Evolutionary conservation across 768 basidiomycete genomes (phyloP), one percentile per base, ranked within the genome.

Genomic region (Neoboletus magnificus): DNA sequence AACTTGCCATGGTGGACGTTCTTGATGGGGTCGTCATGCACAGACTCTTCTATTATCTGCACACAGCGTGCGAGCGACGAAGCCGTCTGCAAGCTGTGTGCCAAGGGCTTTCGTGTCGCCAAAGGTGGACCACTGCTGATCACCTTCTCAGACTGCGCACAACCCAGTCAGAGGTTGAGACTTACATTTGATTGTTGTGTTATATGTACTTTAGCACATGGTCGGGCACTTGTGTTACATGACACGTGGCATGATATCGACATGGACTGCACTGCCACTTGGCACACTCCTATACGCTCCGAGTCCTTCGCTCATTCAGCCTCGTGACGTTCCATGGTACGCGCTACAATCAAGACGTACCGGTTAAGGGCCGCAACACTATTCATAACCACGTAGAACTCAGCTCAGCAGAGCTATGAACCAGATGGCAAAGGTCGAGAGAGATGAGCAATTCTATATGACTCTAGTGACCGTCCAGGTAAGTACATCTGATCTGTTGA

Each of bases 261-360:
- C 22, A 35, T 22, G 23, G 15, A n/a, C 9, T 39, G 50, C 60
- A 66, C 66, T 20, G 66, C 66, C 65, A 62, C 52, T 27, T 36
- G 52, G 29, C 45, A 50, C 36, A 12, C 57, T 33, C 56, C 54
- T 56, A 16, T 44, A n/a, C 39, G 11, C 20, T 40, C 39, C 13
- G 5, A 11, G 29, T 1, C 30, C 35, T 41, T 37, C 4, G 23
- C 42, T 42, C 10, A 45, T 18, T 45, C 32, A 9, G 46, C 22
- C 20, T 23, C 23, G 22, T 22, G 10, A 23, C 22, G 23, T 35
- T 47, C n/a, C n/a, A 40, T 20, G 36, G 35, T 49, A 35, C 8
- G 48, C 7, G 7, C 15, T 48, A 48, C 12, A 25, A n/a, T 25
- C 44, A 12, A 12, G 18, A 45, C 15, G 9, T 27, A 27, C n/a